Evolutionary conservation across 805 yeast species (phyloP), one percentile per base, ranked within the genome.

Genomic region (Candida succiphila): DNA sequence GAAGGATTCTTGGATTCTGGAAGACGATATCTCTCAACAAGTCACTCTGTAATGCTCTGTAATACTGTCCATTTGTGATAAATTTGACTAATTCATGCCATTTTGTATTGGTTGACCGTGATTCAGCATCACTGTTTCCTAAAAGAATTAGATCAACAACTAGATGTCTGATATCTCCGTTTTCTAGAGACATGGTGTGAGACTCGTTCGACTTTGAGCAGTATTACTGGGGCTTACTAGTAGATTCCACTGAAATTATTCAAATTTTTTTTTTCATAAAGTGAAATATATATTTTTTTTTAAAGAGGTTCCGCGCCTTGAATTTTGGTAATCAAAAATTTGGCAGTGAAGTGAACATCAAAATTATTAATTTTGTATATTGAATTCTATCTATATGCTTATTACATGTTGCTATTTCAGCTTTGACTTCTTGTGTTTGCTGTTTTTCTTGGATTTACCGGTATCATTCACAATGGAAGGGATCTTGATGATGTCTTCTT

Each of bases 401-500:
- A n/a, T n/a, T n/a, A n/a, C n/a, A n/a, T n/a, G n/a, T 28, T 36
- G 31, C 20, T 25, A 32, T 16, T 25, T 17, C 15, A 19, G 6
- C 19, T 31, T 37, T 17, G 17, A 17, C 27, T 22, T 30, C 27
- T 37, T 36, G 30, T 42, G 41, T 17, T 43, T 41, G 41, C 49
- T 32, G 42, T 49, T 40, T 46, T 56, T 31, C 38, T 50, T 34
- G 17, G 49, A 22, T 51, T 48, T n/a, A 44, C 44, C 22, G 45
- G 50, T 49, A 37, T 48, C 33, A 17, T 46, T 33, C 23, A 57
- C 37, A 43, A 52, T 37, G 5, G 54, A 41, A 25, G 51, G 43
- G 32, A 59, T 37, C 46, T 57, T 43, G 16, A 48, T 27, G 17
- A 42, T 31, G 46, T 57, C 37, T 40, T 63, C 65, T 27, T 56